Evolutionary conservation across 2,329 filamentous ascomycete species (phyloP).

Genomic region (Diplodia sapinea): DNA sequence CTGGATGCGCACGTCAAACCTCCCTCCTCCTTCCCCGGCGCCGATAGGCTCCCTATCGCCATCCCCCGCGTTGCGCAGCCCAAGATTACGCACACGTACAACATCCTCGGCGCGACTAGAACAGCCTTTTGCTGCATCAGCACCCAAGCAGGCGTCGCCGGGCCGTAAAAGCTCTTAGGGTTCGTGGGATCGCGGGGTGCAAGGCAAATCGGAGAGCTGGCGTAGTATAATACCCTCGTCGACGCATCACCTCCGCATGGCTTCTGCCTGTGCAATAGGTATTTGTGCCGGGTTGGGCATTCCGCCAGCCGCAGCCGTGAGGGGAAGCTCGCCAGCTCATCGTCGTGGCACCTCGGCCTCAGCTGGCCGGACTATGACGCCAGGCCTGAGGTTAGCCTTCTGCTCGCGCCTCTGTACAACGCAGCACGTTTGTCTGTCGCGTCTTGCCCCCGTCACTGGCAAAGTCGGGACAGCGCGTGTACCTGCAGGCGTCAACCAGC

Average conservation of each 20-base stretch:
- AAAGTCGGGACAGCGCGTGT: constrained; percentile 17
- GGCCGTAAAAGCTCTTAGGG: constrained; percentile 8
- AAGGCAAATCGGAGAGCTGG: background rate
- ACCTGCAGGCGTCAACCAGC: constrained; percentile 21
- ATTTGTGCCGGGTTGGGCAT: constrained; percentile 11
- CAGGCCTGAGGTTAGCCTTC: too few species aligned
- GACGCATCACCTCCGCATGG: constrained; percentile 13
- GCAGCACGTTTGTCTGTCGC: background rate
- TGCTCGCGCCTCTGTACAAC: constrained; percentile 16
- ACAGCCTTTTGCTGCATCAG: constrained; percentile 26
- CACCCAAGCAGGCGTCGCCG: background rate
- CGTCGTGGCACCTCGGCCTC: constrained; percentile 9
- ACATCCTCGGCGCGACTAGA: constrained; percentile 17
- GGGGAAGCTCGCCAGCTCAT: constrained; percentile 24
- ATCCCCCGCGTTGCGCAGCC: constrained; percentile 9
- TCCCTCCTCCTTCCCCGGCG: background rate
- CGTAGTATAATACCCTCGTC: constrained; percentile 7
- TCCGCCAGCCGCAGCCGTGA: constrained; percentile 21
- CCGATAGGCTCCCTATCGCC: constrained; percentile 4
- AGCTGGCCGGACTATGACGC: background rate
- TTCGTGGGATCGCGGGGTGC: background rate
- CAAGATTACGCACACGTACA: constrained; percentile 5
- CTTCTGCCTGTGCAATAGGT: constrained; percentile 7
- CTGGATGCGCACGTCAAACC: constrained; percentile 2
- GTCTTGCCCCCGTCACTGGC: background rate